Evolutionary conservation across 208 protist species (phyloP).

Genomic region (Novymonas esmeraldas): DNA sequence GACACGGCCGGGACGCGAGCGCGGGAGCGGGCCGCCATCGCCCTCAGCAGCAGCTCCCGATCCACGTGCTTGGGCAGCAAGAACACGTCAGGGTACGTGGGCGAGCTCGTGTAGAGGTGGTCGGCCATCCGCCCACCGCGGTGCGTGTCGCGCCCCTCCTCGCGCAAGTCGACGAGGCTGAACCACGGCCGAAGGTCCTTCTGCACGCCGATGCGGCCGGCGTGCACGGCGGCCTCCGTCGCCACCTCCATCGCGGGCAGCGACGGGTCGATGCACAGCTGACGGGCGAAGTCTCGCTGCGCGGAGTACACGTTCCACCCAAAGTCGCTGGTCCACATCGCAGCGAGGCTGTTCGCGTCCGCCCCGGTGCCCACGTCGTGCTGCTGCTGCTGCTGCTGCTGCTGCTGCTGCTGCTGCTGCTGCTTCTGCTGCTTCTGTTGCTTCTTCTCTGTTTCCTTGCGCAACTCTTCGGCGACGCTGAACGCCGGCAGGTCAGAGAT

Average conservation of each 20-base stretch:
- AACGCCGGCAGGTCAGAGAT: constrained; percentile 64
- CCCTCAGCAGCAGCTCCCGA: constrained; percentile 46
- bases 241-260: constrained; percentile 22
- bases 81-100: constrained; percentile 82
- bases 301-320: constrained; percentile 82
- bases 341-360: not conserved
- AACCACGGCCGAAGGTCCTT: constrained; percentile 75
- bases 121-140: constrained; percentile 10
- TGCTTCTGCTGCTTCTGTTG: constrained; percentile 6
- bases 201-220: constrained; percentile 28
- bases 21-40: constrained; percentile 71
- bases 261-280: constrained; percentile 45
- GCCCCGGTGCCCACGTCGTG: too few species aligned
- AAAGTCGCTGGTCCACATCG: constrained; percentile 53
- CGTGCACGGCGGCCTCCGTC: constrained; percentile 24
- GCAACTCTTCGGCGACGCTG: constrained; percentile 23
- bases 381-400: not conserved
- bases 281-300: constrained; percentile 52
- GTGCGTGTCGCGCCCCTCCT: constrained; percentile 11
- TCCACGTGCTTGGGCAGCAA: constrained; percentile 52
- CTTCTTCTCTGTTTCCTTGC: not conserved
- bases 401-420: constrained; percentile 4
- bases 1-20: constrained; percentile 84
- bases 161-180: constrained; percentile 35
- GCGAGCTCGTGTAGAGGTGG: constrained; percentile 40